Conservation (phyloP, 2,329 filamentous ascomycete genomes). For the Akanthomyces lecanii region DNA sequence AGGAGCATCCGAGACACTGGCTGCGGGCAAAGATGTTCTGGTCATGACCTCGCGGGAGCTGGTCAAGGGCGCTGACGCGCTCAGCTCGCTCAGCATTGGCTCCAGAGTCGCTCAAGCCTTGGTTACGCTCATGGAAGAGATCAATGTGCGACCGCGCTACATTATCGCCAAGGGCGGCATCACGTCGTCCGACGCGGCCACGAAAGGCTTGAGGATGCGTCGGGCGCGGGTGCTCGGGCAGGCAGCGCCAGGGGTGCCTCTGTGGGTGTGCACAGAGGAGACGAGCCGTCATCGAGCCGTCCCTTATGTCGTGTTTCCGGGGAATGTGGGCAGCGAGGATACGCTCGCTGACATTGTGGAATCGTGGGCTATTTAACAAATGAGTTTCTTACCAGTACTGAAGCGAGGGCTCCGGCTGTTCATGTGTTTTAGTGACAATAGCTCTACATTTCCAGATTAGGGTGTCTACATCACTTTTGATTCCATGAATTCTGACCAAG, state of each 20-base stretch:
- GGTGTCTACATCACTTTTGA: no score
- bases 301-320: constrained; percentile 55
- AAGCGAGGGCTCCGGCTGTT: no score
- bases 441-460: not conserved
- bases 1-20: constrained; percentile 26
- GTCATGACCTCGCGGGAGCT: constrained; percentile 53
- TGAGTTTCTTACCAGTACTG: no score
- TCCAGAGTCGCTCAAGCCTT: constrained; percentile 44
- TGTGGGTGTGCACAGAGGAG: constrained; percentile 53
- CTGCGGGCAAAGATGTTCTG: constrained; percentile 44
- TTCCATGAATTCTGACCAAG: not conserved
- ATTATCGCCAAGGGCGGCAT: constrained; percentile 58
- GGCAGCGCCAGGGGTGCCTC: constrained; percentile 51
- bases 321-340: constrained; percentile 50
- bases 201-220: constrained; percentile 49
- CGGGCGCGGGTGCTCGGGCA: constrained; percentile 51
- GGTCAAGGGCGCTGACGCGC: constrained; percentile 39
- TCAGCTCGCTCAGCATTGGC: constrained; percentile 47
- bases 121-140: constrained; percentile 40
- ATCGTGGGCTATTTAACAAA: constrained; percentile 18
- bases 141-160: constrained; percentile 48
- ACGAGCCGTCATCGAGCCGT: constrained; percentile 45
- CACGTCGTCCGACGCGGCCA: constrained; percentile 54
- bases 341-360: constrained; percentile 43
- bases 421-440: no score